A percentile compares a stretch with the other conserved stretches of the same genome.
phyloP scores from a whole-genome alignment of 2,329 filamentous ascomycete genomes.

The Trichoderma arundinaceum region DNA sequence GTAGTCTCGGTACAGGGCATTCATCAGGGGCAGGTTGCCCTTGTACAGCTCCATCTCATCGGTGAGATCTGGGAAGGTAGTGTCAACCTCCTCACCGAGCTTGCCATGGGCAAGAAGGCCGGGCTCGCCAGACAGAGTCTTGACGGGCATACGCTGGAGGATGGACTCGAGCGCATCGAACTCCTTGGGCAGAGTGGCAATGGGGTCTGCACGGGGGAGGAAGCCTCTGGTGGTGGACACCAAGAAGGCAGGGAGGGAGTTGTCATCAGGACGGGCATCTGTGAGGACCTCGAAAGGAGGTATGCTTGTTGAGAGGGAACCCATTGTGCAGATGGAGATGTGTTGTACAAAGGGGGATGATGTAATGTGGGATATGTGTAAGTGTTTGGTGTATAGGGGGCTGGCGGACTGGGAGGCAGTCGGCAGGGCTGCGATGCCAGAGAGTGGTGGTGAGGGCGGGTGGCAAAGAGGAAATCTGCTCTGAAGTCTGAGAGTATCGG shows the following conservation, averaged over 20 bases:
- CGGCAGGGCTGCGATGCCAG: conserved; percentile 12
- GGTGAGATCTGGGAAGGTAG: conserved; percentile 79
- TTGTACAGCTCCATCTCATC: conserved; percentile 73
- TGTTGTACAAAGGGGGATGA: neutral
- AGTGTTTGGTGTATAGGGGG: conserved; percentile 29
- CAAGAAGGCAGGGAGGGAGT: conserved; percentile 74
- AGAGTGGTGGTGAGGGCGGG: conserved; percentile 12
- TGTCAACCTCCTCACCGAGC: conserved; percentile 75
- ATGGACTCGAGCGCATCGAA: conserved; percentile 76
- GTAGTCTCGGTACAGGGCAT: conserved; percentile 89
- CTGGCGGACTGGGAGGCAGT: neutral
- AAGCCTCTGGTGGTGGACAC: conserved; percentile 78
- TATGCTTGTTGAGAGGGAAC: conserved; percentile 45
- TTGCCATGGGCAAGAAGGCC: conserved; percentile 77
- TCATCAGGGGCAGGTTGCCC: conserved; percentile 77
- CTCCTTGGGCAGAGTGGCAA: conserved; percentile 69
- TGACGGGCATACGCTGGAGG: conserved; percentile 78
- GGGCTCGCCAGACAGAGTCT: conserved; percentile 72
- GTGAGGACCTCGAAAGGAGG: conserved; percentile 64
- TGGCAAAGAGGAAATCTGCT: conserved; percentile 16
- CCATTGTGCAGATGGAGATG: conserved; percentile 43
- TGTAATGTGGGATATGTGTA: conserved; percentile 11
- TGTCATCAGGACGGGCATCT: conserved; percentile 67
- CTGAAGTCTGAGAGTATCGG: conserved; percentile 18
- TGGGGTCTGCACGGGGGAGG: conserved; percentile 69